Percentiles rank a stretch among this genome's conserved stretches.
These are phyloP conservation scores for Starmera pachycereana DNA, from an alignment of 805 yeast genomes.

Conservation along the genomic window DNA sequence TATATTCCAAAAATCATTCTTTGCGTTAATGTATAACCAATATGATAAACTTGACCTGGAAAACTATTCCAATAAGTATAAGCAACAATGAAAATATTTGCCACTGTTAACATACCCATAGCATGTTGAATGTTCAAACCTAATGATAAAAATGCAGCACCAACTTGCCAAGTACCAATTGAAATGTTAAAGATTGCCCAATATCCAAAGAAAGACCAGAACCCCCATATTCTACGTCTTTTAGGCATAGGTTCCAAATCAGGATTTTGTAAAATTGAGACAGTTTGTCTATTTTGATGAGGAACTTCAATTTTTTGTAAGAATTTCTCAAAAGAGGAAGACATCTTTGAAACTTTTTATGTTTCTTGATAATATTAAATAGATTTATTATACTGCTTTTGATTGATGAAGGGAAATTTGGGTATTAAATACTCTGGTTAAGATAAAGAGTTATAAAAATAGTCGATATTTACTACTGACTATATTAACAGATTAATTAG, in stretches of 20 bases:
- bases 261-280: constrained; percentile 19
- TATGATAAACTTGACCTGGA: constrained; percentile 30
- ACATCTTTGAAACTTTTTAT: neutral
- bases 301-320: constrained; percentile 15
- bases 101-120: constrained; percentile 30
- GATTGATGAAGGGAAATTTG: too few species aligned
- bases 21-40: constrained; percentile 27
- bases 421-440: too few species aligned
- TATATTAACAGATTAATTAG: too few species aligned
- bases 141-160: constrained; percentile 25
- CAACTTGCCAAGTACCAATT: constrained; percentile 27
- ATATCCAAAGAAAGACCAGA: constrained; percentile 22
- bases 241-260: constrained; percentile 31
- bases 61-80: constrained; percentile 27
- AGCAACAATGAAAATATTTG: constrained; percentile 25
- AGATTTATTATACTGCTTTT: too few species aligned
- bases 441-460: too few species aligned
- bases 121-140: constrained; percentile 29
- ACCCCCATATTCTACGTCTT: constrained; percentile 28
- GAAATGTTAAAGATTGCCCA: constrained; percentile 27
- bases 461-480: too few species aligned
- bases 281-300: constrained; percentile 10
- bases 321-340: neutral
- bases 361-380: too few species aligned
- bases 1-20: constrained; percentile 29